Conservation (phyloP, 2,329 filamentous ascomycete species). For the Metarhizium humberi region DNA sequence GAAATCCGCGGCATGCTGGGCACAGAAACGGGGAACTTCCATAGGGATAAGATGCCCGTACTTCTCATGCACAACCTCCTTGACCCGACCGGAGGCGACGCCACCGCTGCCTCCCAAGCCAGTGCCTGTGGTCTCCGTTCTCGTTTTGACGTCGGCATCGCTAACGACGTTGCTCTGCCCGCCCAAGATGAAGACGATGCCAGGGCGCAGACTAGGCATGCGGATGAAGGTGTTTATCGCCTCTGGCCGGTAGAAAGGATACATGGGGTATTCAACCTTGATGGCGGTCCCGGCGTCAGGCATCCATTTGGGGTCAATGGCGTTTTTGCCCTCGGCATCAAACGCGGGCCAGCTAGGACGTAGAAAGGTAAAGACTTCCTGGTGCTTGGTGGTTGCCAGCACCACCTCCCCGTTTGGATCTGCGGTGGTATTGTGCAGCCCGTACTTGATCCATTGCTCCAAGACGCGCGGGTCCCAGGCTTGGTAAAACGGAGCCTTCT, state of each 20-base stretch:
- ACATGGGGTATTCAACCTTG: slow-evolving; percentile 25
- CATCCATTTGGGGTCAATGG: slow-evolving; percentile 30
- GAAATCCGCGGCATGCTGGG: slow-evolving; percentile 48
- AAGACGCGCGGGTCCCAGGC: slow-evolving; percentile 76
- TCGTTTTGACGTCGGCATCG: slow-evolving; percentile 41
- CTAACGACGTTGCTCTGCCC: slow-evolving; percentile 46
- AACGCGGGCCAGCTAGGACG: slow-evolving; percentile 46
- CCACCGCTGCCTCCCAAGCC: slow-evolving; percentile 62
- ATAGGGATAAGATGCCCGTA: slow-evolving; percentile 77
- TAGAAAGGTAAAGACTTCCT: slow-evolving; percentile 67
- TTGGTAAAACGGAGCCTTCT: slow-evolving; percentile 60
- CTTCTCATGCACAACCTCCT: slow-evolving; percentile 51
- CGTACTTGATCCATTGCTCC: slow-evolving; percentile 51
- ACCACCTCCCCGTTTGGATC: slow-evolving; percentile 45
- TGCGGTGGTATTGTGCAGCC: slow-evolving; percentile 54
- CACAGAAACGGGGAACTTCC: slow-evolving; percentile 62
- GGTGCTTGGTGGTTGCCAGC: slow-evolving; percentile 73
- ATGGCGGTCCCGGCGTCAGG: slow-evolving; percentile 36
- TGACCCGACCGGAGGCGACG: slow-evolving; percentile 54
- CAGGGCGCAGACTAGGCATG: slow-evolving; percentile 53
- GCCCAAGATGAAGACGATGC: slow-evolving; percentile 62
- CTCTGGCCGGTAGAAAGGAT: slow-evolving; percentile 61
- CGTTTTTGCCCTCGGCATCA: slow-evolving; percentile 23
- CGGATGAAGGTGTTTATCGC: slow-evolving; percentile 43
- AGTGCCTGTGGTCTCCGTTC: slow-evolving; percentile 53